Evolutionary conservation across 495 filamentous ascomycete species (phyloP).

Genomic region (Talaromyces trachyspermus): DNA sequence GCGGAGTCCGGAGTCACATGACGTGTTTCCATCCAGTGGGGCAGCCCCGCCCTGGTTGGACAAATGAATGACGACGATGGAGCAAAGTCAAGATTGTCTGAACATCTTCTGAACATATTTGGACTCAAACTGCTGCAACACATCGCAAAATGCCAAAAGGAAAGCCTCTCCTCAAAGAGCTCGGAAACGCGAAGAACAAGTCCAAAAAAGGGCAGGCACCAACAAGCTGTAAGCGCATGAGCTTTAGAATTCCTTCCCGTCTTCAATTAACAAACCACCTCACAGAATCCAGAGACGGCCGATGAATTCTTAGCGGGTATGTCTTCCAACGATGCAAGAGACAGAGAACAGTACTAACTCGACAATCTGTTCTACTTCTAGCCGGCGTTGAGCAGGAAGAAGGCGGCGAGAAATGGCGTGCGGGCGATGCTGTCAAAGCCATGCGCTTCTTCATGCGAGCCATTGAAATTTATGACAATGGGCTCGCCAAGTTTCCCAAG

Average conservation of each 20-base stretch:
- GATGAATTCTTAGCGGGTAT: conserved; percentile 56
- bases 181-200: conserved; percentile 25
- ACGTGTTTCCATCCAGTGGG: no score
- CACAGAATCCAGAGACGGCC: conserved; percentile 47
- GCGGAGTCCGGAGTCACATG: no score
- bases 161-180: conserved; percentile 44
- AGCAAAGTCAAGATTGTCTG: no score
- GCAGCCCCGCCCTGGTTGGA: no score
- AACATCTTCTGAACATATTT: no score
- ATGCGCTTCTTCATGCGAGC: conserved; percentile 60
- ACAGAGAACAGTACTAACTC: not conserved
- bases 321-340: not conserved
- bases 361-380: conserved; percentile 6
- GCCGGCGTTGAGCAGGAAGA: conserved; percentile 63
- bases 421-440: conserved; percentile 61
- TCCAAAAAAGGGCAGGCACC: conserved; percentile 32
- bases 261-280: not conserved
- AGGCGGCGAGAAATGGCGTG: conserved; percentile 66
- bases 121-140: no score
- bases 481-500: conserved; percentile 45
- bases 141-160: conserved; percentile 40
- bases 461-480: conserved; percentile 57
- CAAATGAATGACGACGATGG: no score
- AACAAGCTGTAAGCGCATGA: conserved; percentile 1
- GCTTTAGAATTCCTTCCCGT: not conserved